A percentile compares a stretch with the other conserved stretches of the same genome.
Evolutionary conservation across 75 land plant genomes (phyloP).

Genomic region (Pinus tabuliformis): DNA sequence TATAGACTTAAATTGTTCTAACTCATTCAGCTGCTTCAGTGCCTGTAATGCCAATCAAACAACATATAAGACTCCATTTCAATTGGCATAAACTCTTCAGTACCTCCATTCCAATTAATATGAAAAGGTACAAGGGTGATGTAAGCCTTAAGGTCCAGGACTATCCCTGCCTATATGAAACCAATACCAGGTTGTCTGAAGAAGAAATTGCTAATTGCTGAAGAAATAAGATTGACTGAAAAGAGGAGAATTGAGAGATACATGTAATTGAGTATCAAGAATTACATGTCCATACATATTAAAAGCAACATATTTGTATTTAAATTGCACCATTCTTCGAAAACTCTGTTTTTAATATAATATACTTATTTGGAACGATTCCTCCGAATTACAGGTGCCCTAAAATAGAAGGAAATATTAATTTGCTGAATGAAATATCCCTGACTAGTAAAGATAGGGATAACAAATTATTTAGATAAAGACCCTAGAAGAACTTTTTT

Average conservation of each 20-base stretch:
- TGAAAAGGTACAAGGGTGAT: background rate
- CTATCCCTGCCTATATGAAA: background rate
- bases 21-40: conserved; percentile 23
- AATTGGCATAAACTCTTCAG: no score
- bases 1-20: conserved; percentile 46
- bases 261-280: no score
- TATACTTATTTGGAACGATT: background rate
- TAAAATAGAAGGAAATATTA: background rate
- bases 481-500: background rate
- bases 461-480: background rate
- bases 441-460: conserved; percentile 7
- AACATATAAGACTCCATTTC: background rate
- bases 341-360: background rate
- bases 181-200: background rate
- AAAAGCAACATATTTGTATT: background rate
- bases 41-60: conserved; percentile 16
- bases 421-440: background rate
- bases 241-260: no score
- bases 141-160: background rate
- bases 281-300: no score
- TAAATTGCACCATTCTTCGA: background rate
- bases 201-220: background rate
- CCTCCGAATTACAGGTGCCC: background rate
- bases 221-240: background rate
- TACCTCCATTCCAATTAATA: no score